These are phyloP conservation scores for Chytriomyces sp. DNA, from an alignment of 192 early-diverging fungal species.

Conservation along the genomic window DNA sequence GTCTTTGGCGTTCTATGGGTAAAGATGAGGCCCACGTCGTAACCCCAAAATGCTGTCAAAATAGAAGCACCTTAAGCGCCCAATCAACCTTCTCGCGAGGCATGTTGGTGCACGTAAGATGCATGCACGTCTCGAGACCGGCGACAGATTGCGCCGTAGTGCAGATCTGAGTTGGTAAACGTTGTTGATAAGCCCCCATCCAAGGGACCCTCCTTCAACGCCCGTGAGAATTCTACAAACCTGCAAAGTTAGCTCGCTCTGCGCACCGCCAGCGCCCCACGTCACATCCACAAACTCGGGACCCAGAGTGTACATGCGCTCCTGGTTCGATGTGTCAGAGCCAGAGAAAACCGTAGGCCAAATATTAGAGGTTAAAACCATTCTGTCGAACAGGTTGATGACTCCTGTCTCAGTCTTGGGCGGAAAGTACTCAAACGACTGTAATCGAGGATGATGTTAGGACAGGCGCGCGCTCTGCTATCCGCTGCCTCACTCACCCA, in stretches of 20 bases:
- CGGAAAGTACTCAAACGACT: conserved; percentile 97
- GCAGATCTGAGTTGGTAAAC: conserved; percentile 29
- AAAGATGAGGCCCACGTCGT: not conserved
- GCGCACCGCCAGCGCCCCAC: conserved; percentile 93
- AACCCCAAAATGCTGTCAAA: conserved; percentile 26
- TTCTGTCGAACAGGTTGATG: conserved; percentile 94
- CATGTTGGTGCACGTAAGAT: conserved; percentile 99
- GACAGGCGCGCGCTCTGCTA: no score
- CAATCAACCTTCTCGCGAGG: conserved; percentile 82
- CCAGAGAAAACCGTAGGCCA: no score
- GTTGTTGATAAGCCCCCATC: conserved; percentile 1
- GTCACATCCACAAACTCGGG: conserved; percentile 97
- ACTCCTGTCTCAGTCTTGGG: conserved; percentile 97
- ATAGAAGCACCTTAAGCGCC: conserved; percentile 63
- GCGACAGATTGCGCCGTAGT: conserved; percentile 88
- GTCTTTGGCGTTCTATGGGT: conserved; percentile 69
- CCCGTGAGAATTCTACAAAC: conserved; percentile 50
- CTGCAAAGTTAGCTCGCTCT: conserved; percentile 85
- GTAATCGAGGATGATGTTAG: not conserved
- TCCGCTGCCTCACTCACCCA: conserved; percentile 34
- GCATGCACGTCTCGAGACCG: conserved; percentile 96
- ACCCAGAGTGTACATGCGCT: conserved; percentile 91
- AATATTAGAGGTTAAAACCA: no score
- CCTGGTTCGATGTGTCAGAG: no score
- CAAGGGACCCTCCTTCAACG: not conserved